Evolutionary conservation across 2,329 filamentous ascomycete genomes (phyloP).

Genomic region (Colletotrichum noveboracense): DNA sequence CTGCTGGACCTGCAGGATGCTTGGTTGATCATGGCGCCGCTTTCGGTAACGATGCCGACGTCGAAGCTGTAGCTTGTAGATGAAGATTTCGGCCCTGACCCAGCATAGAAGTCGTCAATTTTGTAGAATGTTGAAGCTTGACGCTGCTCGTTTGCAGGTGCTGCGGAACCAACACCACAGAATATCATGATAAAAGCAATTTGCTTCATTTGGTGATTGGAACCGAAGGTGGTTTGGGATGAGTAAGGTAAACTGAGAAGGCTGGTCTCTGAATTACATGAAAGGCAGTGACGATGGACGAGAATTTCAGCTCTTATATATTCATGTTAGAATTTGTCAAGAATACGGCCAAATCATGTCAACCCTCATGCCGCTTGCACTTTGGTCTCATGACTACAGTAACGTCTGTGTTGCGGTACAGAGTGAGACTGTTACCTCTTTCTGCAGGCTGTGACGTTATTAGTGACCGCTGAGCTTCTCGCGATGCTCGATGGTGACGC

Average conservation of each 20-base stretch:
- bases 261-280: neutral
- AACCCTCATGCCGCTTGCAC: accelerated
- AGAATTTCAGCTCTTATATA: neutral
- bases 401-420: neutral
- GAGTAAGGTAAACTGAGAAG: neutral
- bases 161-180: neutral
- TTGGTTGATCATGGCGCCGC: neutral
- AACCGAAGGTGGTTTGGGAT: accelerated
- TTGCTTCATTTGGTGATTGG: neutral
- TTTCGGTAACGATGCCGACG: neutral
- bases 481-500: neutral
- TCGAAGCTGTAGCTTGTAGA: neutral
- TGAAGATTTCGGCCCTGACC: neutral
- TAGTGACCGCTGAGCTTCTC: neutral
- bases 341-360: neutral
- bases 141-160: neutral
- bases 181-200: neutral
- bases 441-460: neutral
- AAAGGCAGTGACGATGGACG: neutral
- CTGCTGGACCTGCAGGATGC: neutral
- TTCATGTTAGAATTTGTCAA: accelerated
- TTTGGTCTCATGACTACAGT: neutral
- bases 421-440: neutral
- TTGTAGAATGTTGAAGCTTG: neutral
- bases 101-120: neutral